Evolutionary conservation across 257 asterid species (phyloP).

Genomic region (Jacaranda copaia): DNA sequence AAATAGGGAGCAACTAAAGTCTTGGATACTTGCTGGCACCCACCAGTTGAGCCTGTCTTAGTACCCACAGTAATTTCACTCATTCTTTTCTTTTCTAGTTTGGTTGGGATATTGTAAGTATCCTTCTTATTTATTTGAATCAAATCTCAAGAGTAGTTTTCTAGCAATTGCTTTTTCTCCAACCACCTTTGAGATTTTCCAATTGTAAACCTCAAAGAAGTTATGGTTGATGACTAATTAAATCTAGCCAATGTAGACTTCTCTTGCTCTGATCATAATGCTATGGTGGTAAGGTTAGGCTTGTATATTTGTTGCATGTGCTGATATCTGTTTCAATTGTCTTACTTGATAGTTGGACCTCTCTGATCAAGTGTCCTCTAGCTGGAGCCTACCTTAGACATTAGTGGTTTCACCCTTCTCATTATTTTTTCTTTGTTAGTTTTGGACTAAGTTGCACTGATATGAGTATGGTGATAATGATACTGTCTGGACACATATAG

Average conservation of each 20-base stretch:
- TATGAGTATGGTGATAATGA: background rate
- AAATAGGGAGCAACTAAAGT: background rate
- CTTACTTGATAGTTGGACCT: background rate
- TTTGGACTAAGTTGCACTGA: background rate
- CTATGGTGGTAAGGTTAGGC: background rate
- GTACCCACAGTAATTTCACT: background rate
- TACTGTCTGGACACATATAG: background rate
- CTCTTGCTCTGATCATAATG: background rate
- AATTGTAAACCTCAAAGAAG: background rate
- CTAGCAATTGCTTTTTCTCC: background rate
- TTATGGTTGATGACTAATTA: background rate
- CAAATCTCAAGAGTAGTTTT: background rate
- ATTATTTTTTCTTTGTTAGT: background rate
- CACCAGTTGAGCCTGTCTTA: background rate
- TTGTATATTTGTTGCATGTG: background rate
- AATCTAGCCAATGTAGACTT: background rate
- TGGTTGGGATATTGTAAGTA: background rate
- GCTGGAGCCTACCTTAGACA: background rate
- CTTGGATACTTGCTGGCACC: background rate
- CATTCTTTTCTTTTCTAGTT: background rate
- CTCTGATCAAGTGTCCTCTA: background rate
- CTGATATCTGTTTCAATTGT: background rate
- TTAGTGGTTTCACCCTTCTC: background rate
- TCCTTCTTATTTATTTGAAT: background rate
- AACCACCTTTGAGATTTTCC: background rate